These are phyloP conservation scores for Podaxis pistillaris DNA, from an alignment of 768 basidiomycete genomes.

Conservation along the genomic window DNA sequence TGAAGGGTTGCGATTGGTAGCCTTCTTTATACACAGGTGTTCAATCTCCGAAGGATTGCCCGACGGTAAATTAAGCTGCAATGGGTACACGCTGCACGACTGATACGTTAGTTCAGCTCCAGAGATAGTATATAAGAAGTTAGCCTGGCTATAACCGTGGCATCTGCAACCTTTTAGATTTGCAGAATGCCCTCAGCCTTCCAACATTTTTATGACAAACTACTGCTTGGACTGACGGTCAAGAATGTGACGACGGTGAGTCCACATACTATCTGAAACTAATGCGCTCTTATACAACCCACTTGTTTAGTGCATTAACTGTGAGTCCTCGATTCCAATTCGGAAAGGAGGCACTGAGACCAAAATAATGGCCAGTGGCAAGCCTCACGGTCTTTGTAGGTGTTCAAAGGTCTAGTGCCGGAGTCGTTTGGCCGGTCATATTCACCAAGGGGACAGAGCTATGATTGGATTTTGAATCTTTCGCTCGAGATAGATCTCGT, in stretches of 20 bases:
- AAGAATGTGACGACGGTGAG: neutral
- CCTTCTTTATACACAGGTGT: neutral
- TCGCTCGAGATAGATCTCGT: neutral
- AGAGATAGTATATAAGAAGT: neutral
- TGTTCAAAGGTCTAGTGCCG: neutral
- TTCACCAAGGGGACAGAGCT: neutral
- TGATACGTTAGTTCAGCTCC: neutral
- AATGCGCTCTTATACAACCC: neutral
- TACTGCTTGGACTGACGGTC: neutral
- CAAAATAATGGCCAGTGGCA: neutral
- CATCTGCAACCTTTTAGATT: neutral
- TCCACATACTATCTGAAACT: neutral
- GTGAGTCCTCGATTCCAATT: neutral
- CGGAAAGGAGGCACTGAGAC: neutral
- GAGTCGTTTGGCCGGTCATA: neutral
- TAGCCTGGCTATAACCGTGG: neutral
- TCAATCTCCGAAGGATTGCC: neutral
- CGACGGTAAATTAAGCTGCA: neutral
- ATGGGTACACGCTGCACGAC: neutral
- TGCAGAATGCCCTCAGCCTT: neutral
- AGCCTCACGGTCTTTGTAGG: neutral
- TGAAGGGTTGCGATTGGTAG: neutral
- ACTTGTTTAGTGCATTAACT: neutral
- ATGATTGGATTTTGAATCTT: neutral
- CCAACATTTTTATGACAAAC: neutral